Conservation (phyloP, 345 rosid genomes). For the Dimocarpus longan region DNA sequence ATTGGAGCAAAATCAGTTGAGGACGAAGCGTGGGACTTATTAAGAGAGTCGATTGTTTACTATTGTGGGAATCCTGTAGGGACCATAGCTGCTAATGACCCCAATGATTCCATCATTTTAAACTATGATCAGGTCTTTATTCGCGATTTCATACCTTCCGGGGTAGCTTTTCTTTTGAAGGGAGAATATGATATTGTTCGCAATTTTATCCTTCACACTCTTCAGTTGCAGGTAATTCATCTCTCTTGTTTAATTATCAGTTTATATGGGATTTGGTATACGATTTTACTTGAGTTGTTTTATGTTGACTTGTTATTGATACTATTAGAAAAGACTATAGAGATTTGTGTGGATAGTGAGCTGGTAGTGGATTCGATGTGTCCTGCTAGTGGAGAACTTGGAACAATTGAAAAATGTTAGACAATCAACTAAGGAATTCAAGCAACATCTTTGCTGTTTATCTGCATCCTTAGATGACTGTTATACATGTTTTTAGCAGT, state of each 20-base stretch:
- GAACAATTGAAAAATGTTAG: not conserved
- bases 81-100: conserved; percentile 94
- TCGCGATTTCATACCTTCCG: conserved; percentile 93
- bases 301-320: not conserved
- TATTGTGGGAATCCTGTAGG: conserved; percentile 91
- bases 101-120: conserved; percentile 54
- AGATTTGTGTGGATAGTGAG: not conserved
- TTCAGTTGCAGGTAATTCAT: conserved; percentile 80
- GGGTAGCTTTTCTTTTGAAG: conserved; percentile 88
- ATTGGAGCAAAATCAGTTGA: conserved; percentile 50
- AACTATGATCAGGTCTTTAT: conserved; percentile 96
- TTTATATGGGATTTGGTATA: not conserved
- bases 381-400: not conserved
- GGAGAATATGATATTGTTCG: conserved; percentile 92
- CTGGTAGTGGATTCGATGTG: not conserved
- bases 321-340: not conserved
- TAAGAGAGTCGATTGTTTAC: conserved; percentile 68
- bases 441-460: not conserved
- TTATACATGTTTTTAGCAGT: not conserved
- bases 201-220: conserved; percentile 87
- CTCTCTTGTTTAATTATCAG: not conserved
- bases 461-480: not conserved
- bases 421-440: not conserved
- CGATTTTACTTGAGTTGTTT: not conserved
- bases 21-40: conserved; percentile 88